Evolutionary conservation across 1,139 yeast genomes (phyloP), one percentile per base, ranked within the genome.

Genomic region (Yamadazyma spencermartinsiae): DNA sequence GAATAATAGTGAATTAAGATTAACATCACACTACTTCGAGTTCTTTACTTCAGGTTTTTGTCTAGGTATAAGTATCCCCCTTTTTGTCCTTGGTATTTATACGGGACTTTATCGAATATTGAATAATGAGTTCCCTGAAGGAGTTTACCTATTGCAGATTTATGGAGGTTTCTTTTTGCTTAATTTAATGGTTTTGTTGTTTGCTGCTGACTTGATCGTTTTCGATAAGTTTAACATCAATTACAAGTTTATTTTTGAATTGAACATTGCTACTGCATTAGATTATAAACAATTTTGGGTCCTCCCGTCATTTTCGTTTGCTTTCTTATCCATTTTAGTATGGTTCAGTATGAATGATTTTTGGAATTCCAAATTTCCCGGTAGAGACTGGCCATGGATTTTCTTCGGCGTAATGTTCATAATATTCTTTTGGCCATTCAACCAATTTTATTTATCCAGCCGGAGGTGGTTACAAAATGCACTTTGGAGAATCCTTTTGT

Each of bases 231-330:
- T 67, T 61, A 86, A 86, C 53, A 84, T 92, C 54, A 92, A 90
- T 59, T 92, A 92, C 59, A 85, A 85, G 52, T 90, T 92, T 54
- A 89, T 92, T 45, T 90, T 92, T 66, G 98, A 92, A 62, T 84
- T 89, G 49, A 81, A 87, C 52, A 77, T 83, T 35, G 74, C 83
- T 24, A 76, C 82, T 16, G 81, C 84, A n/a, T 61, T 88, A 34
- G 80, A 86, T 51, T 81, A 67, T 50, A 73, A 76, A 40, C 87
- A 88, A 55, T 83, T 68, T 50, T 67, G 82, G 36, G 68, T 83
- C 12, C 50, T 87, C 15, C 87, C 95, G 0, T 64, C 87, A 0
- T 52, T 81, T 11, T 69, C 79, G 13, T 63, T 86, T 37, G 75
- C 80, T 30, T 48, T 80, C 6, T 63, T 86, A 35, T 65, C 85